Base-by-base conservation (phyloP, 2,329 filamentous ascomycete species). In the Curvularia spicifera region DNA sequence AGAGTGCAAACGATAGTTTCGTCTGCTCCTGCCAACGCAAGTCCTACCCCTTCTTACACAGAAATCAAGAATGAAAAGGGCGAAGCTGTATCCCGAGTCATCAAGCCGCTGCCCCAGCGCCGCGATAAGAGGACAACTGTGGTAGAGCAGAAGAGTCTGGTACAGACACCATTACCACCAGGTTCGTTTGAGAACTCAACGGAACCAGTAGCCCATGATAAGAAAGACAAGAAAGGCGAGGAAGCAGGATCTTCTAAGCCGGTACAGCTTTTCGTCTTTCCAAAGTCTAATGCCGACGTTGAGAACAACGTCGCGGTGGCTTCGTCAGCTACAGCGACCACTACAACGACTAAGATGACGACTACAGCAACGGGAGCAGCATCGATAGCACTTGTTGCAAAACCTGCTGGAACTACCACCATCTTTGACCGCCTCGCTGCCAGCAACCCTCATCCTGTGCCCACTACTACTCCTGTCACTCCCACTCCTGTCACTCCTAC, bases 61-160 rank as follows among this genome's bases (percentile, higher is more conserved):
- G 18, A 51, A 12, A 18, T 22, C 20, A 13, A 31, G 12, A 12
- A 39, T 2, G 39, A 31, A 26, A 8, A 43, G 22, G 26, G 15
- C 4, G 37, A 24, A 1, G 8, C 10, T 3, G 13, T 26, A 15
- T 1, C 37, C 13, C 48, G 48, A 3, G 26, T 15, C 18, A 43
- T 43, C 37, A 51, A 51, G 26, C 37, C 48, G 39, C 18, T 51
- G 3, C 48, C 15, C 15, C 26, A 51, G 48, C 48, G 37, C 45
- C 45, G 29, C n/a, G 31, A 43, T 2, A 39, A 43, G 13, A 18
- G 10, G 20, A 31, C 9, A 22, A 20, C 5, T 15, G 39, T 2
- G 8, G 18, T 12, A 42, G 44, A 46, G 29, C 29, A 20, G 12
- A 47, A 47, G 44, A 47, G 9, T 13, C n/a, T 47, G 5, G 18